Conservation (phyloP, 169 alveolate species). For the Theileria equi region DNA sequence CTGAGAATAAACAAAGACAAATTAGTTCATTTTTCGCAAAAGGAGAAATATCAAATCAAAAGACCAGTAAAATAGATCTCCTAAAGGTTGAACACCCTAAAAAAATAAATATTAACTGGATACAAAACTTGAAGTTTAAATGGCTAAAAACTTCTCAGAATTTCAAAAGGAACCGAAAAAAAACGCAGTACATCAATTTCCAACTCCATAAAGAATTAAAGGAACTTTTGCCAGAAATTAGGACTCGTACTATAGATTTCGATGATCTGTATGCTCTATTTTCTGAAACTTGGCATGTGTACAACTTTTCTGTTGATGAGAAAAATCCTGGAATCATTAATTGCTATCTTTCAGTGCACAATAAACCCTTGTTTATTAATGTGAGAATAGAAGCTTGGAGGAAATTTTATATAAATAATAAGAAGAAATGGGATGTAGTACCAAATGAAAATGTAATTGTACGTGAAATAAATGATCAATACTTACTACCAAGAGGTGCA, state of each 20-base stretch:
- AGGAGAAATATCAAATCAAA: background rate
- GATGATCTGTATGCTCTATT: constrained; percentile 46
- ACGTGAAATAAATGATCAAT: constrained; percentile 12
- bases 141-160: constrained; percentile 8
- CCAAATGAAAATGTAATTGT: constrained; percentile 37
- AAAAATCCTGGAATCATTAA: constrained; percentile 29
- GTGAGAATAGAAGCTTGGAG: constrained; percentile 58
- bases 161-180: background rate
- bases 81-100: background rate
- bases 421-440: constrained; percentile 22
- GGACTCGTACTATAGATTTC: constrained; percentile 14
- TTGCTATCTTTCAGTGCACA: constrained; percentile 46
- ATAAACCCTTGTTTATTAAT: constrained; percentile 39
- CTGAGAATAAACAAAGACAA: constrained; percentile 51
- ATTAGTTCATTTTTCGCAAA: constrained; percentile 46
- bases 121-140: constrained; percentile 8
- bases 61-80: background rate
- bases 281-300: constrained; percentile 62
- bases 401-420: constrained; percentile 45
- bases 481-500: constrained; percentile 47
- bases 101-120: background rate
- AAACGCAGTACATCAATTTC: background rate
- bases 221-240: background rate
- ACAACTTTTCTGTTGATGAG: constrained; percentile 23
- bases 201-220: constrained; percentile 8